These are phyloP conservation scores for Gynostemma pentaphyllum DNA, from an alignment of 306 rosid species.

Conservation along the genomic window DNA sequence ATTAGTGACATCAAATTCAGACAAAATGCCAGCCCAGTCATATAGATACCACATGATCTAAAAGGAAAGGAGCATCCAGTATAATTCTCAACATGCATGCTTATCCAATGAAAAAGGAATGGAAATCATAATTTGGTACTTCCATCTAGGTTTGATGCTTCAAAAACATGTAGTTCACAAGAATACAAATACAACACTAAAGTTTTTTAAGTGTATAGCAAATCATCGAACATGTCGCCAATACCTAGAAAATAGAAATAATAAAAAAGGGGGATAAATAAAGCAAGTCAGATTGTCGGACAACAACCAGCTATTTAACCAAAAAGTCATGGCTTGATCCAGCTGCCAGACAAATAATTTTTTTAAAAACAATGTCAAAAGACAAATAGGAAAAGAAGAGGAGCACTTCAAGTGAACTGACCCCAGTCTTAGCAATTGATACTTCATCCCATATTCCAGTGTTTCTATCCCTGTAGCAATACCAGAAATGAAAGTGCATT, in stretches of 20 bases:
- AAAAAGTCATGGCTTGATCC: not conserved
- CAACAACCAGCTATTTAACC: not conserved
- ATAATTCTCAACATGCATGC: not conserved
- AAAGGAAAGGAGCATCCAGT: not conserved
- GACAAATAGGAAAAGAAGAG: slow-evolving; percentile 14
- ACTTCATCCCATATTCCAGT: slow-evolving; percentile 99
- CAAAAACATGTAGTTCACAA: not conserved
- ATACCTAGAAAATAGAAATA: not conserved
- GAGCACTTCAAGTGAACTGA: slow-evolving; percentile 29
- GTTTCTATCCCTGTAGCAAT: slow-evolving; percentile 74
- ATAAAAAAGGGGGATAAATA: not conserved
- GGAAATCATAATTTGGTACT: slow-evolving; percentile 11
- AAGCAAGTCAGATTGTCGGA: not conserved
- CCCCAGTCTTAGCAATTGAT: slow-evolving; percentile 72
- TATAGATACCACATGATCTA: not conserved
- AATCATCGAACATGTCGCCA: not conserved
- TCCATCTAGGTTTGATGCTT: not conserved
- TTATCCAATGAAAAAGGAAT: not conserved
- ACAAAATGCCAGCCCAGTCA: not conserved
- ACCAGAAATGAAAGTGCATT: slow-evolving; percentile 11
- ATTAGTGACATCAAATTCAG: not conserved
- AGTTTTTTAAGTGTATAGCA: not conserved
- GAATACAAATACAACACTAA: not conserved
- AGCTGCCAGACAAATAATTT: not conserved
- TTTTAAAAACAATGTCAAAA: not conserved